Evolutionary conservation across 2,329 filamentous ascomycete species (phyloP).

Genomic region (Alternaria burnsii): DNA sequence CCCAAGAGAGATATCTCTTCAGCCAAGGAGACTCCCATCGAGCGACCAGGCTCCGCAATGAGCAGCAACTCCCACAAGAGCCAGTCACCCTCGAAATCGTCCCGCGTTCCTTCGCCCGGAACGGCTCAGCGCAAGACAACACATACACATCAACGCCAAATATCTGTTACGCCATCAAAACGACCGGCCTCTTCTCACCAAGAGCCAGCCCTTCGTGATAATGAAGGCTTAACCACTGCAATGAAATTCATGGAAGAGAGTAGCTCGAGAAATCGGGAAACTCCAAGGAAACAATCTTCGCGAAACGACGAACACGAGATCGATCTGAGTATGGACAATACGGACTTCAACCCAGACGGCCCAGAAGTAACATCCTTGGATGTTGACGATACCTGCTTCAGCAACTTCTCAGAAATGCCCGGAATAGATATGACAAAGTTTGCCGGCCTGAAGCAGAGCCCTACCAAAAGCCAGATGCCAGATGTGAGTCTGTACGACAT

Average conservation of each 20-base stretch:
- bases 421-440: constrained; percentile 80
- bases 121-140: constrained; percentile 21
- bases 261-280: constrained; percentile 31
- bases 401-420: constrained; percentile 87
- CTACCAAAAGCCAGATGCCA: constrained; percentile 49
- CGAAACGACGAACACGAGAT: constrained; percentile 31
- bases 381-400: constrained; percentile 78
- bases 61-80: constrained; percentile 37
- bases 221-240: constrained; percentile 51
- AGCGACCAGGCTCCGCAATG: constrained; percentile 37
- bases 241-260: constrained; percentile 47
- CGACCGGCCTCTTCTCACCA: constrained; percentile 31
- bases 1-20: constrained; percentile 39
- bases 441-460: constrained; percentile 71
- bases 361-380: constrained; percentile 46
- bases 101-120: constrained; percentile 35
- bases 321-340: constrained; percentile 37
- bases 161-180: constrained; percentile 29
- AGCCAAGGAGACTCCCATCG: constrained; percentile 28
- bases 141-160: constrained; percentile 22
- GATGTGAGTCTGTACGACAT: constrained; percentile 24
- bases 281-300: constrained; percentile 32
- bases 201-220: constrained; percentile 45
- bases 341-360: constrained; percentile 46
- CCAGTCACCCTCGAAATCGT: constrained; percentile 40